Conservation (phyloP, 2,329 filamentous ascomycete species). For the Colletotrichum zoysiae region DNA sequence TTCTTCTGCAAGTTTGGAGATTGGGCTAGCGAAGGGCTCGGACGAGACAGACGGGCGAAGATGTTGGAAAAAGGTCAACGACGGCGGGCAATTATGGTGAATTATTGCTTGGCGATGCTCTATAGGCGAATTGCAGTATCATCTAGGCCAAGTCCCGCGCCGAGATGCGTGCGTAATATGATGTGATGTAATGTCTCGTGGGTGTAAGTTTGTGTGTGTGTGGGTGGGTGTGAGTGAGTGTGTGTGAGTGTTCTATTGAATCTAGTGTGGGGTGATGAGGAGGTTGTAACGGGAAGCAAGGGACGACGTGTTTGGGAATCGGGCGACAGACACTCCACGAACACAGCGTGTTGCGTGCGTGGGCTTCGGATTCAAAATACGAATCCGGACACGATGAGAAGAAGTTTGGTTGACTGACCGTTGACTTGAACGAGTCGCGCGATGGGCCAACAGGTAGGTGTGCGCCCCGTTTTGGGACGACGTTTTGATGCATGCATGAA, state of each 20-base stretch:
- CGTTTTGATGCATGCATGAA: neutral
- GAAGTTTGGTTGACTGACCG: conserved; percentile 3
- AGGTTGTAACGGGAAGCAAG: neutral
- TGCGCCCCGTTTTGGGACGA: neutral
- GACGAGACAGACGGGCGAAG: conserved; percentile 13
- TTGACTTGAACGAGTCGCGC: conserved; percentile 7
- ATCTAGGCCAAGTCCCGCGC: neutral
- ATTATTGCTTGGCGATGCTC: neutral
- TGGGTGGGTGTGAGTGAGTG: neutral
- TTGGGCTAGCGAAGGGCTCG: conserved; percentile 1
- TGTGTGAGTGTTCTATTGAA: neutral
- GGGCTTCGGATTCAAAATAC: conserved; percentile 25
- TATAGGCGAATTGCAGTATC: neutral
- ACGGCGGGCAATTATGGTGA: neutral
- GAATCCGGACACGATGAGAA: conserved; percentile 33
- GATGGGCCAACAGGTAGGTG: no score
- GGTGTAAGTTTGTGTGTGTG: neutral
- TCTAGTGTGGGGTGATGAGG: neutral
- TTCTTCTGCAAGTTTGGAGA: neutral
- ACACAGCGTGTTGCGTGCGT: neutral
- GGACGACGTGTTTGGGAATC: conserved; percentile 27
- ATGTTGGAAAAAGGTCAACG: neutral
- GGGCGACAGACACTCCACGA: conserved; percentile 13
- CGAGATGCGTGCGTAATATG: neutral
- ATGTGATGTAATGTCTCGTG: neutral